Conservation (phyloP, 768 basidiomycete genomes). For the Trametes sanguinea region DNA sequence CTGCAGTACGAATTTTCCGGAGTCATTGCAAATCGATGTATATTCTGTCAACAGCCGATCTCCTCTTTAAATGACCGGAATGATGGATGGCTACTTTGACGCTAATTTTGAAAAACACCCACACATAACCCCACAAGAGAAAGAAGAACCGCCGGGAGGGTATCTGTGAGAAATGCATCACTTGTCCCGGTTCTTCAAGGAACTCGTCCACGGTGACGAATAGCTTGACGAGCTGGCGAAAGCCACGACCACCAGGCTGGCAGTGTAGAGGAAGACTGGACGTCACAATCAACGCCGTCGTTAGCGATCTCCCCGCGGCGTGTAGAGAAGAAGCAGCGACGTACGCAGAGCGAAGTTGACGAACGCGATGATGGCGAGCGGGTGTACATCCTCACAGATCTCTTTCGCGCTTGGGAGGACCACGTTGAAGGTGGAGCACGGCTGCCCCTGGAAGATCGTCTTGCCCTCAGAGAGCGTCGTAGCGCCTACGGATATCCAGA, state of each 20-base stretch:
- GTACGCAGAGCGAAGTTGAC: constrained; percentile 2
- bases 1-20: too few relatives aligned
- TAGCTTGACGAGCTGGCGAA: background rate
- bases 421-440: background rate
- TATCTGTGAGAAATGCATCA: background rate
- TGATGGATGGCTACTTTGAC: too few relatives aligned
- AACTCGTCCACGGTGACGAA: background rate
- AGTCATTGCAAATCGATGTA: too few relatives aligned
- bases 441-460: background rate
- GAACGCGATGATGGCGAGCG: constrained; percentile 5
- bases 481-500: constrained; percentile 10
- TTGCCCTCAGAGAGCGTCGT: constrained; percentile 9
- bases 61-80: too few relatives aligned
- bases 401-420: background rate
- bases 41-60: too few relatives aligned
- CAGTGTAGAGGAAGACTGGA: constrained; percentile 8
- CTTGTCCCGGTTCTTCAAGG: constrained; percentile 6
- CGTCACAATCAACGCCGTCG: background rate
- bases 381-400: constrained; percentile 9
- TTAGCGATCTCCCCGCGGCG: background rate
- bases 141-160: background rate
- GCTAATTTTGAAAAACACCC: too few relatives aligned
- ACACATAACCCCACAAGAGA: too few relatives aligned
- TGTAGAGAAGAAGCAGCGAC: background rate
- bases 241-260: background rate